Base-by-base conservation (phyloP, 768 basidiomycete species). In the Neoboletus magnificus region DNA sequence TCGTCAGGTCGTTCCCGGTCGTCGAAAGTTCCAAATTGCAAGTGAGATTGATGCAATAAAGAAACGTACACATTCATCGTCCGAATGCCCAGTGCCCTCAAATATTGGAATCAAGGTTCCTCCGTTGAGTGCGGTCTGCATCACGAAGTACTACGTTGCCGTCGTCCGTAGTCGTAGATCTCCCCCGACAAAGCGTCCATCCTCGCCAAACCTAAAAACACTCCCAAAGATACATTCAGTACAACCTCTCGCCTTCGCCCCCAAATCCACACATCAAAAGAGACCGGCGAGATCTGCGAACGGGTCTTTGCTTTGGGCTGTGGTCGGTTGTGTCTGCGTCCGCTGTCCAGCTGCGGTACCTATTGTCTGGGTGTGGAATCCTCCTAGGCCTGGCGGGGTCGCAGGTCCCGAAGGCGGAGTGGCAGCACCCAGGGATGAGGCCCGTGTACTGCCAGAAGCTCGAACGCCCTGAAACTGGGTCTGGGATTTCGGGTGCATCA, bases 241-340 rank as follows among this genome's bases (percentile, higher is more conserved):
- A 39, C 22, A n/a, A 33, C 32, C 23, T 25, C 29, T 12, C 13
- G 18, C 36, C 36, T n/a, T 18, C 25, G 20, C 3, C 40, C 42
- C 30, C 20, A 12, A 25, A 42, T 30, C 40, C 8, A n/a, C 12
- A 4, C 25, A 20, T 67, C 66, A 93, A 68, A 93, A 91, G 52
- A 93, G 71, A 20, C 86, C 86, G 3, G 79, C 89, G 35, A 93
- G 76, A 72, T 93, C 91, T 7, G 89, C 89, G 64, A 93, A 93
- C 40, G 91, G 91, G 70, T 93, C 91, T 67, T 89, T 93, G 54
- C 73, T 76, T 62, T 59, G 73, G 44, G 55, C 50, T 30, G 68
- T 48, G 5, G 62, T 48, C 7, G 68, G 62, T 43, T 59, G 71
- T 18, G 56, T 50, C 50, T 65, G 69, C 39, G 61, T 58, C 27